A percentile compares a stretch with the other conserved stretches of the same genome.
Evolutionary conservation across 2,329 filamentous ascomycete species (phyloP).

Genomic region (Exophiala aquamarina): DNA sequence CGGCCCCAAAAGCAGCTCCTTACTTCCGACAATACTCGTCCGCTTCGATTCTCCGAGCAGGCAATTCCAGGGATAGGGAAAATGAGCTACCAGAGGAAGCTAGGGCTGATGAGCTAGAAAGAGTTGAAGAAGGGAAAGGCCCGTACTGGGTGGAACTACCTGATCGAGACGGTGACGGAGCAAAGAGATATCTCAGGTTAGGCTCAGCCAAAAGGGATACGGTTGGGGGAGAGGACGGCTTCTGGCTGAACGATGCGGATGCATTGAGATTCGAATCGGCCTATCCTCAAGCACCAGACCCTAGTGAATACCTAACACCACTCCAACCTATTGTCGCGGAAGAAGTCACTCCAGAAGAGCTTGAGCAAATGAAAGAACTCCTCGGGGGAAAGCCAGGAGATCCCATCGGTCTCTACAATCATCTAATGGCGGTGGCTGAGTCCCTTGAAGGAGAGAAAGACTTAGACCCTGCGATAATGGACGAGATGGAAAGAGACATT

Average conservation of each 20-base stretch:
- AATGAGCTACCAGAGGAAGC: too few species aligned
- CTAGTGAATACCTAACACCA: neutral
- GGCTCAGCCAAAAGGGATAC: too few species aligned
- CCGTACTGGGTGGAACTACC: too few species aligned
- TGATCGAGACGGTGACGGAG: too few species aligned
- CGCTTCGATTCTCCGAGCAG: slow-evolving; percentile 13
- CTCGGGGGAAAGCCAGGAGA: neutral
- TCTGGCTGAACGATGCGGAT: too few species aligned
- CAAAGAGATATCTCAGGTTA: too few species aligned
- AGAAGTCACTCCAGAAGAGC: neutral
- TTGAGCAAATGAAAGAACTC: slow-evolving; percentile 2
- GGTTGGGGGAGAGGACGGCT: too few species aligned
- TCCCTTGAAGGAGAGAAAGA: neutral
- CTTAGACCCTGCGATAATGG: neutral
- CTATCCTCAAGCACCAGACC: too few species aligned
- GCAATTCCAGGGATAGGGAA: neutral
- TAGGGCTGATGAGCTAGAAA: too few species aligned
- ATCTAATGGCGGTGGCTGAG: neutral
- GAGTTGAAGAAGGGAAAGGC: too few species aligned
- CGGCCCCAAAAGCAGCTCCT: slow-evolving; percentile 1
- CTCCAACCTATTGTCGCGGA: neutral
- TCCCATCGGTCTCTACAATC: slow-evolving; percentile 2
- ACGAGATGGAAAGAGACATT: neutral
- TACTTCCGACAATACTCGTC: slow-evolving; percentile 22
- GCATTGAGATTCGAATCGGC: too few species aligned